Evolutionary conservation across 2,329 filamentous ascomycete species (phyloP).

Genomic region (Diaporthe vaccinii): DNA sequence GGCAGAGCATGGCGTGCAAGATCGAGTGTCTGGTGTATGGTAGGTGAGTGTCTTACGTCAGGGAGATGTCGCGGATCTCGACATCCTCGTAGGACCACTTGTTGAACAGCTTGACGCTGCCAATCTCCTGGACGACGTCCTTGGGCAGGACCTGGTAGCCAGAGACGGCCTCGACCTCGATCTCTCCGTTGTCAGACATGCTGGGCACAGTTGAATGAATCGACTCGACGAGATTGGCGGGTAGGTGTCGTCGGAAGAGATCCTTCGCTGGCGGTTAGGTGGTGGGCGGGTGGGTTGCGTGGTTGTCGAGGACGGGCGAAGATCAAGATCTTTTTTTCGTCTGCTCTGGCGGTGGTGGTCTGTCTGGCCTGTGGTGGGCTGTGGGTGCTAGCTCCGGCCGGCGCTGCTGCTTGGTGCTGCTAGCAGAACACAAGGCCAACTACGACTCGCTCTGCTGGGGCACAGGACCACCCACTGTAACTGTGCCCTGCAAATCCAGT

Average conservation of each 20-base stretch:
- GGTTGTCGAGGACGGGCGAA: constrained; percentile 37
- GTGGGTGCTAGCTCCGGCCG: constrained; percentile 26
- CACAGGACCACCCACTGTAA: background rate
- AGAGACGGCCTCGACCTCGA: constrained; percentile 86
- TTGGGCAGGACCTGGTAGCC: constrained; percentile 89
- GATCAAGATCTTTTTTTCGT: constrained; percentile 40
- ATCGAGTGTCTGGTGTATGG: constrained; percentile 37
- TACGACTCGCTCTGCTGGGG: background rate
- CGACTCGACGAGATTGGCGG: constrained; percentile 37
- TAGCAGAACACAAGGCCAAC: background rate
- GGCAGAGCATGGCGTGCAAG: constrained; percentile 48
- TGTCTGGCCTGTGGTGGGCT: constrained; percentile 17
- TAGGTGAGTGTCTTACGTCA: constrained; percentile 81
- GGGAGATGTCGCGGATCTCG: constrained; percentile 99
- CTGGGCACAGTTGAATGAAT: constrained; percentile 57
- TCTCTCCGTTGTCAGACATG: constrained; percentile 96
- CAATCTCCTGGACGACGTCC: constrained; percentile 90
- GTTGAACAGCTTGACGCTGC: constrained; percentile 97
- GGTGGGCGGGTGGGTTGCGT: constrained; percentile 35
- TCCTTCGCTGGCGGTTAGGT: constrained; percentile 26
- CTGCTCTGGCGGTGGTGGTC: constrained; percentile 25
- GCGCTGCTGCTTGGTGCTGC: constrained; percentile 16
- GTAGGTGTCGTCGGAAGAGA: constrained; percentile 37
- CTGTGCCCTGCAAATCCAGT: constrained; percentile 14
- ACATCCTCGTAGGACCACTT: constrained; percentile 99